These are phyloP conservation scores for Talaromyces wortmannii DNA, from an alignment of 495 filamentous ascomycete genomes.

Conservation along the genomic window DNA sequence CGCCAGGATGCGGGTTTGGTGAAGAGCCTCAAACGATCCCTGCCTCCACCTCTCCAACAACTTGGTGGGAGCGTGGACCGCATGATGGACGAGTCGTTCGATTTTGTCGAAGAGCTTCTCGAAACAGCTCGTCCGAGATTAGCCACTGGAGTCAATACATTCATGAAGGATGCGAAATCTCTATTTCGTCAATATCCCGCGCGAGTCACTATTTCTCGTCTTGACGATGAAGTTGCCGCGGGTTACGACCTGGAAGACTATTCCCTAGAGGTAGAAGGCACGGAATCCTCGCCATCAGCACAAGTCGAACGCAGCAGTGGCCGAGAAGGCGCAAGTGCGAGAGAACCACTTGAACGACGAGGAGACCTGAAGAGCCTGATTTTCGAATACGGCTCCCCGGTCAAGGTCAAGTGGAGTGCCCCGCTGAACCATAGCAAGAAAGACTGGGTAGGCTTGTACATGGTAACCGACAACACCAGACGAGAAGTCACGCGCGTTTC, in stretches of 20 bases:
- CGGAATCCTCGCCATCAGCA: slow-evolving; percentile 39
- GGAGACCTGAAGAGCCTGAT: slow-evolving; percentile 64
- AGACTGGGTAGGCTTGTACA: slow-evolving; percentile 95
- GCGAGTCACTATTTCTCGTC: slow-evolving; percentile 73
- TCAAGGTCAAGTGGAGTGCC: slow-evolving; percentile 88
- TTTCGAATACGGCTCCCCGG: slow-evolving; percentile 85
- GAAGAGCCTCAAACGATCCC: slow-evolving; percentile 76
- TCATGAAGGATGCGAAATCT: slow-evolving; percentile 81
- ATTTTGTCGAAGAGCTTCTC: slow-evolving; percentile 86
- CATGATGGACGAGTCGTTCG: slow-evolving; percentile 73
- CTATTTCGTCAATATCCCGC: slow-evolving; percentile 89
- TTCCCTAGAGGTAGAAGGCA: slow-evolving; percentile 65
- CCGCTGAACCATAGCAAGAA: slow-evolving; percentile 85
- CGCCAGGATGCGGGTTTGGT: slow-evolving; percentile 85
- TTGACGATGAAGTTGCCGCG: slow-evolving; percentile 67
- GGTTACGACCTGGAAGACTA: slow-evolving; percentile 84
- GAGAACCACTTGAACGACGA: slow-evolving; percentile 39
- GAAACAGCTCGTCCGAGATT: slow-evolving; percentile 84
- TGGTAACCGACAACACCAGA: slow-evolving; percentile 85
- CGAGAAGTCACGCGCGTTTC: slow-evolving; percentile 76
- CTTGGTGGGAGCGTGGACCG: slow-evolving; percentile 84
- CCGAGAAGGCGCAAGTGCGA: slow-evolving; percentile 43
- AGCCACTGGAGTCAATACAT: slow-evolving; percentile 75
- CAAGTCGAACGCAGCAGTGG: slow-evolving; percentile 40
- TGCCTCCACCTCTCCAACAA: slow-evolving; percentile 72